Base-by-base conservation (phyloP, 192 early-diverging fungal species). In the Allomyces macrogynus region DNA sequence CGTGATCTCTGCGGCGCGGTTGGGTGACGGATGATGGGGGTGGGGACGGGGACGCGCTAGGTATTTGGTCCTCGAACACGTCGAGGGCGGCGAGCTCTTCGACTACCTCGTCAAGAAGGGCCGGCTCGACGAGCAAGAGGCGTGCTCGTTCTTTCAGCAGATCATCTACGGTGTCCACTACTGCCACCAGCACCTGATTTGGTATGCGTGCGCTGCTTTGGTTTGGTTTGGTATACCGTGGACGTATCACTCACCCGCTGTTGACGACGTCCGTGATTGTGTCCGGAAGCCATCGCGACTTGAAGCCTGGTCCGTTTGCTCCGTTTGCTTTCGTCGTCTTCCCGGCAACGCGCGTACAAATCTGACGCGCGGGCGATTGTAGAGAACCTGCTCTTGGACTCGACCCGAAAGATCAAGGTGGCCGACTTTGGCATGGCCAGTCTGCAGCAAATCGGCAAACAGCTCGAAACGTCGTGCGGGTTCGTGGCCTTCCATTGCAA, bases 361-460 rank as follows among this genome's bases (percentile, higher is more conserved):
- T 61, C 60, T 24, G 60, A 24, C 11, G 9, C 60, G 23, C n/a
- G 7, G 9, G n/a, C 8, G 60, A 61, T 24, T 24, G 11, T n/a
- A 61, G 24, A 27, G 23, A 27, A 27, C 62, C 14, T 62, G 62
- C 24, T 24, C 62, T 24, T 26, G 3, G 62, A 61, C 44, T 67
- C 49, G 16, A 14, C 12, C 12, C 49, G 49, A 14, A 57, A n/a
- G 49, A 57, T 93, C 62, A 93, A 92, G 74, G 76, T 95, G 18
- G 87, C 89, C 11, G 92, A 95, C 78, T 95, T 95, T 84, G 92
- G 92, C 9, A 82, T 95, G 40, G 87, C 92, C 22, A 95, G 72
- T 63, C 67, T 80, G 18, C 66, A 73, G 62, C 67, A 57, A n/a
- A 20, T 20, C 20, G 49, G 49, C 49, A 57, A 57, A 5, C 12